Percentiles rank a stretch among this genome's conserved stretches.
phyloP scores from a whole-genome alignment of 306 rosid species.

The Castanospermum australe region DNA sequence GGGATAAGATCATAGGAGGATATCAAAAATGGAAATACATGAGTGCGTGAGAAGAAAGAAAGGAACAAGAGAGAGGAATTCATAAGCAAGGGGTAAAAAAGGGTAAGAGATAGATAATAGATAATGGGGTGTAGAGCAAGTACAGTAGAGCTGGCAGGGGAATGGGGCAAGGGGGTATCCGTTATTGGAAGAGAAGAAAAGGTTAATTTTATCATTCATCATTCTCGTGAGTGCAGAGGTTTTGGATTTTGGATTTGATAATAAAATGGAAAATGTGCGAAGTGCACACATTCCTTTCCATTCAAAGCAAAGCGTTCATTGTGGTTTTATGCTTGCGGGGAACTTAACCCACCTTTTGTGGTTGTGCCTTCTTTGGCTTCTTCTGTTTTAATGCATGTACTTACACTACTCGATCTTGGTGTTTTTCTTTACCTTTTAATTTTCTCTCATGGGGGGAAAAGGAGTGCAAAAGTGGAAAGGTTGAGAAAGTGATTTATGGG shows the following conservation, averaged over 20 bases:
- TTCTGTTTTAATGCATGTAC: slow-evolving; percentile 13
- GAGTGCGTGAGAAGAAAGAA: slow-evolving; percentile 21
- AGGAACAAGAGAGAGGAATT: background rate
- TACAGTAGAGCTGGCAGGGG: slow-evolving; percentile 22
- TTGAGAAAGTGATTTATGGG: slow-evolving; percentile 30
- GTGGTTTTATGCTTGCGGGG: slow-evolving; percentile 42
- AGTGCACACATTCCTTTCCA: slow-evolving; percentile 38
- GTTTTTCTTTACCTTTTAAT: background rate
- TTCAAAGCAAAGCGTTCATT: slow-evolving; percentile 60
- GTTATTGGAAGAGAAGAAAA: slow-evolving; percentile 38
- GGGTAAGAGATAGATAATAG: slow-evolving; percentile 1
- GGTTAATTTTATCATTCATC: no score
- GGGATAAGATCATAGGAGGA: slow-evolving; percentile 16
- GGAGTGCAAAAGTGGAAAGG: slow-evolving; percentile 25
- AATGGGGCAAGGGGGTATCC: slow-evolving; percentile 20
- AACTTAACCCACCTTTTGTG: slow-evolving; percentile 42
- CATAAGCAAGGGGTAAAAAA: slow-evolving; percentile 6
- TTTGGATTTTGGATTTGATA: background rate
- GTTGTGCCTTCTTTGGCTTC: slow-evolving; percentile 14
- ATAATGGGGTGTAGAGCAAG: slow-evolving; percentile 7
- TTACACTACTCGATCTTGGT: background rate
- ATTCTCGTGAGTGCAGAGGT: slow-evolving; percentile 17
- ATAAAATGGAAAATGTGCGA: slow-evolving; percentile 2
- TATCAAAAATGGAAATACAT: slow-evolving; percentile 22
- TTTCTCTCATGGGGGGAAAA: slow-evolving; percentile 12